Evolutionary conservation across 768 basidiomycete species (phyloP), one percentile per base, ranked within the genome.

Genomic region (Multifurca ochricompacta): DNA sequence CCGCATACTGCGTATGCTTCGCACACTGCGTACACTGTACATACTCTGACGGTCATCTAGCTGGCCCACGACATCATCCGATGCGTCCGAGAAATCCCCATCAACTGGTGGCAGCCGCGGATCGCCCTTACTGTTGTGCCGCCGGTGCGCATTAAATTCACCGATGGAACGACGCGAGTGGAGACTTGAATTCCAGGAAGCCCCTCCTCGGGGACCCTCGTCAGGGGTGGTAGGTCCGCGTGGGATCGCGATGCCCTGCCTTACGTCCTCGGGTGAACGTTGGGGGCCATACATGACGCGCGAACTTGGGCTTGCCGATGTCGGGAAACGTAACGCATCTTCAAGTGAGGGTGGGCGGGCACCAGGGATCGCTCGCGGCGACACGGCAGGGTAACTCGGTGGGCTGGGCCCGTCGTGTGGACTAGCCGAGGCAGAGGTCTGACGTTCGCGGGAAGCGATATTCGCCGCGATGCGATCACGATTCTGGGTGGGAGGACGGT

Each of bases 201-300:
- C 48, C 10, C 45, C 49, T 6, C 45, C 49, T 9, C 58, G 60
- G 3, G 41, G 56, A 16, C 43, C 53, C 4, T 59, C 58, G 9
- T 61, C 60, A 2, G 53, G 53, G 13, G 53, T 49, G 9, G 39
- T 19, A 1, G 43, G 50, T 6, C 49, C 58, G 8, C 58, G 58
- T 8, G 60, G 60, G 32, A 61, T 61, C 37, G 41, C 39, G 43
- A 61, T 56, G 53, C 59, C 59, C 41, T 46, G 44, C 34, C 60
- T 51, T 54, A 41, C 31, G 10, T 61, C 58, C 41, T 61, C 60
- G 5, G 60, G 60, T 3, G 60, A 61, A 21, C 60, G 60, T 44
- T 59, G 58, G n/a, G 34, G 14, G 21, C 32, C 39, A 41, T 31
- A 53, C 4, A 59, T 19, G 14, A 25, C 41, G 16, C 59, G 57